Conservation (phyloP, 148 eudicot genomes). For the Arctostaphylos glauca region DNA sequence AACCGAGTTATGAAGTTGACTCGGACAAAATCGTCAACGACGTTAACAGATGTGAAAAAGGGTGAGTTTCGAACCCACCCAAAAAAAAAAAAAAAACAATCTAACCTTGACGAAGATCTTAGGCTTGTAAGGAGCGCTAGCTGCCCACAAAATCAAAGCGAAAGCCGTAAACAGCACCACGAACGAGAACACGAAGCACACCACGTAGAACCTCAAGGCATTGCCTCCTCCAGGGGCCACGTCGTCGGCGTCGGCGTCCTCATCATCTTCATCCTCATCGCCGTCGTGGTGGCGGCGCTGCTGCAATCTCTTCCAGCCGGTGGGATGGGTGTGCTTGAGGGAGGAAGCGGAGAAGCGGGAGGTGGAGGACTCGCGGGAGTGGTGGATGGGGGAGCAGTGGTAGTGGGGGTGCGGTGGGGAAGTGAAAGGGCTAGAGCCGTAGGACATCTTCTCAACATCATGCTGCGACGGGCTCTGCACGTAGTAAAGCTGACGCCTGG, state of each 20-base stretch:
- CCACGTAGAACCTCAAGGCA: conserved; percentile 48
- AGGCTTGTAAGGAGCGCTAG: conserved; percentile 58
- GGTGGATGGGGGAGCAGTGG: conserved; percentile 80
- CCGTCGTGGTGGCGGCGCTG: conserved; percentile 18
- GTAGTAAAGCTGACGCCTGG: conserved; percentile 62
- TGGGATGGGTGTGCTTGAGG: conserved; percentile 21
- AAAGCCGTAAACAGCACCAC: conserved; percentile 46
- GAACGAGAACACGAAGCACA: conserved; percentile 61
- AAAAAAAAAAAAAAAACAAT: neutral
- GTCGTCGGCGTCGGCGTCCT: conserved; percentile 11
- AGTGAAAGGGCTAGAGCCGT: conserved; percentile 50
- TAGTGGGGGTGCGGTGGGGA: conserved; percentile 37
- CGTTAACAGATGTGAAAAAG: no score
- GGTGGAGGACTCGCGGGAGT: conserved; percentile 76
- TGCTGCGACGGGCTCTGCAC: conserved; percentile 71
- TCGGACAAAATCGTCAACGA: neutral
- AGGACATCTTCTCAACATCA: conserved; percentile 53
- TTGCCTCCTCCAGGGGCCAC: conserved; percentile 16
- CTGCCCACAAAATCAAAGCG: conserved; percentile 76
- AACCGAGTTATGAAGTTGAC: neutral
- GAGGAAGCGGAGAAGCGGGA: conserved; percentile 63
- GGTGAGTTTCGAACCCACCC: no score
- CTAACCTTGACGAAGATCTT: conserved; percentile 57
- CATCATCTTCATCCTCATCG: conserved; percentile 28
- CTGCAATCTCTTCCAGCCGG: conserved; percentile 46